phyloP scores from a whole-genome alignment of 805 yeast species.

The Candida berthetii region DNA sequence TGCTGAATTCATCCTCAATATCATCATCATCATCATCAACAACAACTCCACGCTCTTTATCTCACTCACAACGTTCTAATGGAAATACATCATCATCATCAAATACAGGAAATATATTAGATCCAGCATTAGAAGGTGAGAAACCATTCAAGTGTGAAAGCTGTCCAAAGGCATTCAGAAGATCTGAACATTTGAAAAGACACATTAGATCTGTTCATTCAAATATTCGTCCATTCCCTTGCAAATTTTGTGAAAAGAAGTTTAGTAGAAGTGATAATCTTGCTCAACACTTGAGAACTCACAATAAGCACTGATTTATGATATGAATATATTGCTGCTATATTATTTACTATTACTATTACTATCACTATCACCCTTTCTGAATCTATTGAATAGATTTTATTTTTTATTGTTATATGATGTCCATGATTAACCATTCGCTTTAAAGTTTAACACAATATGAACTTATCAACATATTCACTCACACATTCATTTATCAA shows the following conservation, averaged over 20 bases:
- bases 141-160: slow-evolving; percentile 58
- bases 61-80: slow-evolving; percentile 22
- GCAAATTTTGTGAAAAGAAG: slow-evolving; percentile 54
- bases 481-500: no score
- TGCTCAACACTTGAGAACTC: slow-evolving; percentile 60
- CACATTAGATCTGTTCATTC: slow-evolving; percentile 70
- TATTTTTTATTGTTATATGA: no score
- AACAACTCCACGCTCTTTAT: not conserved
- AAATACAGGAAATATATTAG: not conserved
- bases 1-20: not conserved
- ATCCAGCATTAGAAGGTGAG: slow-evolving; percentile 2
- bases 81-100: slow-evolving; percentile 18
- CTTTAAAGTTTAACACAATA: no score
- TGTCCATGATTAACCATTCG: no score
- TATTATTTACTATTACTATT: not conserved
- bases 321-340: not conserved
- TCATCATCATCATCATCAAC: not conserved
- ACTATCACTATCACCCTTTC: not conserved
- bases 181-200: slow-evolving; percentile 72
- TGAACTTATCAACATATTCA: no score
- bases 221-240: slow-evolving; percentile 62
- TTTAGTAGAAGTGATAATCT: slow-evolving; percentile 64
- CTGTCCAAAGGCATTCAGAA: slow-evolving; percentile 59
- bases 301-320: slow-evolving; percentile 17
- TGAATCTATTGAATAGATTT: not conserved